A percentile compares a stretch with the other conserved stretches of the same genome.
phyloP scores from a whole-genome alignment of 331 rosid genomes.

The Cydonia oblonga region DNA sequence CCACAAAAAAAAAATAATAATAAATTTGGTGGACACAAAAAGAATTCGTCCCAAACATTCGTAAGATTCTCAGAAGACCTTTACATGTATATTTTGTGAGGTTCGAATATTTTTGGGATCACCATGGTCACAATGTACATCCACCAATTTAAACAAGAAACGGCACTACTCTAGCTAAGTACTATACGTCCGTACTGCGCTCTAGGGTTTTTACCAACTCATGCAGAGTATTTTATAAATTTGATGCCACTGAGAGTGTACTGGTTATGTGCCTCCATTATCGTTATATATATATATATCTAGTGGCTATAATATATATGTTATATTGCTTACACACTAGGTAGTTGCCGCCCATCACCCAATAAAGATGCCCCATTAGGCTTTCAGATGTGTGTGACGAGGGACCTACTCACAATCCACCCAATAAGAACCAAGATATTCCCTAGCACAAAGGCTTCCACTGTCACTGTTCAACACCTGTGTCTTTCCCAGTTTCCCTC shows the following conservation, averaged over 20 bases:
- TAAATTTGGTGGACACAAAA: too few relatives aligned
- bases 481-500: background rate
- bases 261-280: conserved; percentile 40
- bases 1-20: too few relatives aligned
- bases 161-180: background rate
- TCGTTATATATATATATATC: conserved; percentile 10
- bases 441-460: conserved; percentile 25
- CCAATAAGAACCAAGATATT: conserved; percentile 32
- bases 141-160: background rate
- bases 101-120: too few relatives aligned
- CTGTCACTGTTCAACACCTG: conserved; percentile 10
- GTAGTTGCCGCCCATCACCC: conserved; percentile 30
- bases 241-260: background rate
- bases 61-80: too few relatives aligned
- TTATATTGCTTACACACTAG: background rate
- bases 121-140: too few relatives aligned
- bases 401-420: conserved; percentile 44
- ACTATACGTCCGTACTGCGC: background rate
- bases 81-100: too few relatives aligned
- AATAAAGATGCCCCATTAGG: conserved; percentile 35
- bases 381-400: conserved; percentile 1
- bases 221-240: background rate
- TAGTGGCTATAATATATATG: conserved; percentile 15
- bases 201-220: background rate
- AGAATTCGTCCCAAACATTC: too few relatives aligned